These are phyloP conservation scores for Emmonsiellopsis sp. DNA, from an alignment of 2,329 filamentous ascomycete species.

Conservation along the genomic window DNA sequence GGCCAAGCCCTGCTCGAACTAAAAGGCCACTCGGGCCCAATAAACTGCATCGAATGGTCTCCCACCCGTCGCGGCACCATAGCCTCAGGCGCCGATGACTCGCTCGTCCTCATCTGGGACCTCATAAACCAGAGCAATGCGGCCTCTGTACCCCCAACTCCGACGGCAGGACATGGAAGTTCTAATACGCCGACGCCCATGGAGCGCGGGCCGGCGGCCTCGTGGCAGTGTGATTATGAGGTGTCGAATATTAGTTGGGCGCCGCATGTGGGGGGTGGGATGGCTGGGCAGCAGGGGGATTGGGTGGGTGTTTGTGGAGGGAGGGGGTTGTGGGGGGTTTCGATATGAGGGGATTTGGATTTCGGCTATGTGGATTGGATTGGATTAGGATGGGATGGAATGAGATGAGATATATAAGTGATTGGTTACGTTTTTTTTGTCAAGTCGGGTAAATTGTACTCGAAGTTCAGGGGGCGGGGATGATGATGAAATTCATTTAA, in stretches of 20 bases:
- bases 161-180: conserved; percentile 7
- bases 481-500: no score
- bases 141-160: conserved; percentile 36
- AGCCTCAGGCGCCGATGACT: conserved; percentile 87
- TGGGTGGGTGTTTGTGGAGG: conserved; percentile 40
- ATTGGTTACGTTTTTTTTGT: not conserved
- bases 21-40: conserved; percentile 71
- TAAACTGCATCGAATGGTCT: conserved; percentile 96
- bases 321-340: conserved; percentile 37
- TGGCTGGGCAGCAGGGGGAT: conserved; percentile 27
- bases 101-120: conserved; percentile 88
- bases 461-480: no score
- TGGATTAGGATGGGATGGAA: not conserved
- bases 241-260: conserved; percentile 41
- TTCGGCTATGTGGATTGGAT: not conserved
- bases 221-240: conserved; percentile 40
- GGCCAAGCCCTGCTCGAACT: conserved; percentile 91
- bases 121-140: conserved; percentile 60
- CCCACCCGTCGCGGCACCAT: conserved; percentile 77
- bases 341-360: conserved; percentile 18
- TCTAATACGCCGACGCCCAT: conserved; percentile 20
- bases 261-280: conserved; percentile 30
- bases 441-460: no score
- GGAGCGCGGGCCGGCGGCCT: conserved; percentile 37
- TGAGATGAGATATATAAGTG: not conserved